A percentile compares a stretch with the other conserved stretches of the same genome.
Conservation (phyloP, 306 rosid species). For the Clitoria ternatea region DNA sequence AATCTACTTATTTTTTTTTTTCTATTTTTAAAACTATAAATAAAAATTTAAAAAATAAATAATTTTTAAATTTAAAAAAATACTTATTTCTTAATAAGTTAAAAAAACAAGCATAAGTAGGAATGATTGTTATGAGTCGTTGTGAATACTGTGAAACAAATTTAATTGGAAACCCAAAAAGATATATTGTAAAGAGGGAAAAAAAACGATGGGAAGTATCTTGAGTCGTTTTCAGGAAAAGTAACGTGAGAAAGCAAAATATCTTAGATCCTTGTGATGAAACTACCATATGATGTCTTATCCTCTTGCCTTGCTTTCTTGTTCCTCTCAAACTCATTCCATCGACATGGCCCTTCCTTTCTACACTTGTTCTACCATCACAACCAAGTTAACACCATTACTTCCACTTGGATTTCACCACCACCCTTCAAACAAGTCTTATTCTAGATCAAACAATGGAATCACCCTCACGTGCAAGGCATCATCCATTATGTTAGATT, state of each 20-base stretch:
- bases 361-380: background rate
- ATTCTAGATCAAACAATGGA: too few relatives aligned
- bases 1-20: too few relatives aligned
- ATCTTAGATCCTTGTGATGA: conserved; percentile 18
- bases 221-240: background rate
- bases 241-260: conserved; percentile 16
- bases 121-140: too few relatives aligned
- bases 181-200: too few relatives aligned
- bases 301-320: background rate
- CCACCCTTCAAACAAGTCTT: conserved; percentile 14
- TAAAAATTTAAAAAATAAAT: too few relatives aligned
- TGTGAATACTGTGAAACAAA: too few relatives aligned
- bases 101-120: too few relatives aligned
- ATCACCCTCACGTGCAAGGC: conserved; percentile 45
- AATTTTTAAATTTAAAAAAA: too few relatives aligned
- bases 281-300: conserved; percentile 27
- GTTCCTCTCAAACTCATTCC: conserved; percentile 23
- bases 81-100: too few relatives aligned
- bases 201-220: background rate
- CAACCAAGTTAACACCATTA: background rate
- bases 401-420: background rate
- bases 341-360: conserved; percentile 37
- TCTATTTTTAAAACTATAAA: too few relatives aligned
- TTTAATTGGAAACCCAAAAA: too few relatives aligned
- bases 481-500: conserved; percentile 40